Evolutionary conservation across 1,284 basidiomycete genomes (phyloP).

Genomic region (Agroathelia rolfsii): DNA sequence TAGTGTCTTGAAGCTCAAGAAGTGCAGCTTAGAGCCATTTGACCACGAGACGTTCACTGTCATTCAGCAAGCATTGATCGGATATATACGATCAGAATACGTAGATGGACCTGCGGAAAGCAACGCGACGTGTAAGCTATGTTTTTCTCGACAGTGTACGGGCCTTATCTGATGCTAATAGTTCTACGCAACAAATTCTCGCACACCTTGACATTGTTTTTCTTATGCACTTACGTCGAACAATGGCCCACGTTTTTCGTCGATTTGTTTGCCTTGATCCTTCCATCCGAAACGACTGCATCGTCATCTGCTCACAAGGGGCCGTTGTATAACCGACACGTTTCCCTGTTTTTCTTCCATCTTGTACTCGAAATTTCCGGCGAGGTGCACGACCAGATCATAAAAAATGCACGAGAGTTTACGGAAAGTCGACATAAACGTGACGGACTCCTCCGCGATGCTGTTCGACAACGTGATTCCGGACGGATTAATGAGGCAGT

Average conservation of each 20-base stretch:
- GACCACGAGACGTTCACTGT: slow-evolving; percentile 60
- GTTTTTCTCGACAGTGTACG: too few relatives aligned
- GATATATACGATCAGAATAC: slow-evolving; percentile 76
- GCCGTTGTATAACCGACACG: slow-evolving; percentile 63
- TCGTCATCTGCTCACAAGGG: slow-evolving; percentile 28
- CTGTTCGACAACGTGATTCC: slow-evolving; percentile 86
- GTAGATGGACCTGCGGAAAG: slow-evolving; percentile 68
- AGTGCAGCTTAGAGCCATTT: slow-evolving; percentile 54
- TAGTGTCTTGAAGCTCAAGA: slow-evolving; percentile 4
- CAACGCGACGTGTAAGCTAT: slow-evolving; percentile 57
- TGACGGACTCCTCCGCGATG: slow-evolving; percentile 79
- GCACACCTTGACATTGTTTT: slow-evolving; percentile 92
- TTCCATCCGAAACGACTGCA: slow-evolving; percentile 44
- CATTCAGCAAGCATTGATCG: slow-evolving; percentile 58
- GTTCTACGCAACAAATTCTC: slow-evolving; percentile 96
- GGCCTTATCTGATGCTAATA: too few relatives aligned
- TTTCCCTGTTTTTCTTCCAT: slow-evolving; percentile 80
- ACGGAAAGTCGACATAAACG: slow-evolving; percentile 61
- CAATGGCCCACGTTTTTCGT: slow-evolving; percentile 79
- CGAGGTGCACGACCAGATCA: slow-evolving; percentile 86
- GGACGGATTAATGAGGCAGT: slow-evolving; percentile 81
- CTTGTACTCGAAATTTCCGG: slow-evolving; percentile 85
- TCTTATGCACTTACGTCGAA: slow-evolving; percentile 81
- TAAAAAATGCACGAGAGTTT: slow-evolving; percentile 75
- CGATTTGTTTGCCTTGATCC: slow-evolving; percentile 70